Evolutionary conservation across 768 basidiomycete genomes (phyloP).

Genomic region (Steccherinum ochraceum): DNA sequence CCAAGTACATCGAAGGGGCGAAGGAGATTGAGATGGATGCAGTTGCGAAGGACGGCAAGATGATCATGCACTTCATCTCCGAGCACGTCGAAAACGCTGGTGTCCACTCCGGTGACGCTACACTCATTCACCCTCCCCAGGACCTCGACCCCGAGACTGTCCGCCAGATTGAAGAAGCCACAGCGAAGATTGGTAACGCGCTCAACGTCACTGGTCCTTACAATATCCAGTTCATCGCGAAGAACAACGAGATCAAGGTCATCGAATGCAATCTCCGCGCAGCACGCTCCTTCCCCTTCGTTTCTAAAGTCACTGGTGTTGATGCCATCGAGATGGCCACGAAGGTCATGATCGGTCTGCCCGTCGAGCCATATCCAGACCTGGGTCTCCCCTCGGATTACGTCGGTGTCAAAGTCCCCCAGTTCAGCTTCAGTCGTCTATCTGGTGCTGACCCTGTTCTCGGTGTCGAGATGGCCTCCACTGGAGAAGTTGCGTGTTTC

Average conservation of each 20-base stretch:
- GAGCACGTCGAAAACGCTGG: constrained; percentile 99
- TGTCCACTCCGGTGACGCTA: constrained; percentile 98
- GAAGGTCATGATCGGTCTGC: constrained; percentile 93
- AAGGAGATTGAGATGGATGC: constrained; percentile 99
- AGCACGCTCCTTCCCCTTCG: constrained; percentile 97
- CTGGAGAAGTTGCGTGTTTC: constrained; percentile 98
- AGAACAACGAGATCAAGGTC: constrained; percentile 99
- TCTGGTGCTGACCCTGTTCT: constrained; percentile 97
- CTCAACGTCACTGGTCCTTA: constrained; percentile 97
- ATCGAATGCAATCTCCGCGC: constrained; percentile 99
- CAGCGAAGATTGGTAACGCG: constrained; percentile 94
- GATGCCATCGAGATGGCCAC: constrained; percentile 99
- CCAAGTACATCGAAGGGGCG: constrained; percentile 98
- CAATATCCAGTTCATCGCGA: constrained; percentile 99
- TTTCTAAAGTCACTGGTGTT: constrained; percentile 95
- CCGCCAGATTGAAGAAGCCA: constrained; percentile 93
- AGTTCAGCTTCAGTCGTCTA: constrained; percentile 95
- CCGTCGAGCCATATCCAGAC: constrained; percentile 88
- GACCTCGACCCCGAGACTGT: constrained; percentile 97
- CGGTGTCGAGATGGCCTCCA: constrained; percentile 99
- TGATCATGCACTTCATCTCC: constrained; percentile 99
- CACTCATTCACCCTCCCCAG: constrained; percentile 95
- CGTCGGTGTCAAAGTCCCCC: constrained; percentile 99
- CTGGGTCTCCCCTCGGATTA: constrained; percentile 84
- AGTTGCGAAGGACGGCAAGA: constrained; percentile 92